Evolutionary conservation across 805 yeast genomes (phyloP).

Genomic region (Starmerella powellii): DNA sequence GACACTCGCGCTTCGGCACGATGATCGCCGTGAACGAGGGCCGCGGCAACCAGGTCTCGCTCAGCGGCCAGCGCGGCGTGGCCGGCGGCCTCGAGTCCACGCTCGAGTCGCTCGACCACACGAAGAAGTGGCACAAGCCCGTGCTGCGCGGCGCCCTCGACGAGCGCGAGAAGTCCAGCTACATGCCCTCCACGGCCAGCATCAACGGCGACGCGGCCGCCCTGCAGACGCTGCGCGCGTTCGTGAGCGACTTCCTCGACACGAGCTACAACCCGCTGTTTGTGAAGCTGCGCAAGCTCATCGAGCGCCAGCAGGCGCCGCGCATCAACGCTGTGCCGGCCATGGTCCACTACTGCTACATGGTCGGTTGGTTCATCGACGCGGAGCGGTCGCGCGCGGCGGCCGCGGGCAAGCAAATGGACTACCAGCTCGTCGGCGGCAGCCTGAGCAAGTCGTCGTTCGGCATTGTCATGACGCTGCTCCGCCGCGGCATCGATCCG

Average conservation of each 20-base stretch:
- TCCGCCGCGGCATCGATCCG: constrained; percentile 29
- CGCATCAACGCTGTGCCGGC: constrained; percentile 24
- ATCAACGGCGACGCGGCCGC: constrained; percentile 23
- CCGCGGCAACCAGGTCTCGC: constrained; percentile 48
- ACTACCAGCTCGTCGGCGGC: constrained; percentile 28
- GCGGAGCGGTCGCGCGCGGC: constrained; percentile 40
- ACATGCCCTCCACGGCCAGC: constrained; percentile 4
- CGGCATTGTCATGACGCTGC: constrained; percentile 38
- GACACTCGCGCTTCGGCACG: constrained; percentile 90
- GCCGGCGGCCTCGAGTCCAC: constrained; percentile 38
- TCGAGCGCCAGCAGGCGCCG: constrained; percentile 33
- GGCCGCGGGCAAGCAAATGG: constrained; percentile 22
- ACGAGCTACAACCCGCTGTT: constrained; percentile 64
- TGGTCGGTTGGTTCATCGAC: constrained; percentile 64
- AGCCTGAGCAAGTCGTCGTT: constrained; percentile 53
- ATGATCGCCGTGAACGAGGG: constrained; percentile 57
- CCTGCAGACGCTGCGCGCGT: constrained; percentile 31
- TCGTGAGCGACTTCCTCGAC: constrained; percentile 51
- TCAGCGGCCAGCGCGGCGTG: constrained; percentile 57
- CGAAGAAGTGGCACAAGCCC: constrained; percentile 52
- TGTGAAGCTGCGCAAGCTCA: constrained; percentile 38
- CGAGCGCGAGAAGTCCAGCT: constrained; percentile 22
- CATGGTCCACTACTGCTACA: constrained; percentile 40
- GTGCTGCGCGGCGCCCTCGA: constrained; percentile 13
- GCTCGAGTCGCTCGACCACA: constrained; percentile 51